A percentile compares a stretch with the other conserved stretches of the same genome.
phyloP scores from a whole-genome alignment of 2,329 filamentous ascomycete genomes.

The Aspergillus pseudonomiae region DNA sequence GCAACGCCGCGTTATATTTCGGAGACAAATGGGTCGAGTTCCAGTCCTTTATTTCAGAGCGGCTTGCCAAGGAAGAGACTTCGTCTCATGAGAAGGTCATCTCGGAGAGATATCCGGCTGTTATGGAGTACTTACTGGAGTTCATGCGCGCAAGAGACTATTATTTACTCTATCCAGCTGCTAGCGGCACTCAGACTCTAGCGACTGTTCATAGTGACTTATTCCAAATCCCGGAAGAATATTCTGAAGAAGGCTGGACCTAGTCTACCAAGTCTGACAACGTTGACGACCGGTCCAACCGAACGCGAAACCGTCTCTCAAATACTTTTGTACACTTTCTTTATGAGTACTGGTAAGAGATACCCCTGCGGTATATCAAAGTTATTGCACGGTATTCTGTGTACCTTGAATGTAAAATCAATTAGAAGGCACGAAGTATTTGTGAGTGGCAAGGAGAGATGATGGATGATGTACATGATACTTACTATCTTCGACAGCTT shows the following conservation, averaged over 20 bases:
- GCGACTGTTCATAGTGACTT: slow-evolving; percentile 79
- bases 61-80: slow-evolving; percentile 49
- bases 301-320: neutral
- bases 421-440: no score
- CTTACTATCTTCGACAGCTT: no score
- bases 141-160: slow-evolving; percentile 78
- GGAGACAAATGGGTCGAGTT: slow-evolving; percentile 86
- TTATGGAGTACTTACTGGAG: slow-evolving; percentile 77
- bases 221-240: slow-evolving; percentile 72
- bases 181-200: slow-evolving; percentile 55
- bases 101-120: slow-evolving; percentile 71
- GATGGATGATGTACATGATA: no score
- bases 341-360: neutral
- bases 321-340: neutral
- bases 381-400: no score
- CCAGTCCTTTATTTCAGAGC: slow-evolving; percentile 73
- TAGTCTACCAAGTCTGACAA: slow-evolving; percentile 5
- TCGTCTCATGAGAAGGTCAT: slow-evolving; percentile 55
- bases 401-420: no score
- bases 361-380: no score
- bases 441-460: no score
- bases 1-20: slow-evolving; percentile 79
- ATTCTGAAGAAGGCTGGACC: slow-evolving; percentile 20
- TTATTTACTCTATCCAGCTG: slow-evolving; percentile 74
- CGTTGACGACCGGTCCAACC: slow-evolving; percentile 20